Base-by-base conservation (phyloP, 2,329 filamentous ascomycete species). In the Lizonia empirigonia region DNA sequence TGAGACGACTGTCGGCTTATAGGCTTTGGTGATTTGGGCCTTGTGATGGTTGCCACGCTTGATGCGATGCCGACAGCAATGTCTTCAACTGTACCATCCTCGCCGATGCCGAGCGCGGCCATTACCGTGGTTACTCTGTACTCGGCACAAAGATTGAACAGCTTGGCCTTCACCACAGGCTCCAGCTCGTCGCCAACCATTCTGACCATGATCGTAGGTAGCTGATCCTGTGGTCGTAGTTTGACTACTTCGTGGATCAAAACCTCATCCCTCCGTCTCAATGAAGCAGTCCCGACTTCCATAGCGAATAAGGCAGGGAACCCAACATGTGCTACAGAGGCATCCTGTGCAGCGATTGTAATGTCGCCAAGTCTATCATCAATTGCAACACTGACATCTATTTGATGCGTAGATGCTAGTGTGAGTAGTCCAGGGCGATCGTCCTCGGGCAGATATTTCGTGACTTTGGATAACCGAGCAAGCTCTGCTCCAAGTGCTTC, bases 171-270 rank as follows among this genome's bases (percentile, higher is more conserved):
- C 59, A 97, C 79, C 6, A 90, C 86, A 0, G 95, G 93, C 58
- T 97, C 93, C 75, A 95, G 90, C 69, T 97, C 93, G 68, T 97
- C 92, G 0, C 91, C 91, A 59, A 99, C 89, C 76, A 96, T 89
- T 40, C 94, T 84, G 52, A 89, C 84, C 86, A 96, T 96, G 44
- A 97, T 71, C 58, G 92, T 90, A 0, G 87, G 85, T 1, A 83
- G 75, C 20, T 70, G 69, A 18, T 78, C 76, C 7, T 66, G 59
- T 7, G 64, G 64, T 29, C 57, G 58, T 4, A 71, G 55, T 15
- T 70, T 58, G 7, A 84, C 64, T n/a, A 84, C 78, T 59, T 82
- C 85, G 32, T 85, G 85, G 5, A 97, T 64, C 10, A 99, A 77
- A 37, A 90, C 83, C 67, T 96, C 90, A 2, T 79, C 76, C 59